Percentiles rank a stretch among this genome's conserved stretches.
phyloP scores from a whole-genome alignment of 2,329 filamentous ascomycete genomes.

The Claviceps sp. region DNA sequence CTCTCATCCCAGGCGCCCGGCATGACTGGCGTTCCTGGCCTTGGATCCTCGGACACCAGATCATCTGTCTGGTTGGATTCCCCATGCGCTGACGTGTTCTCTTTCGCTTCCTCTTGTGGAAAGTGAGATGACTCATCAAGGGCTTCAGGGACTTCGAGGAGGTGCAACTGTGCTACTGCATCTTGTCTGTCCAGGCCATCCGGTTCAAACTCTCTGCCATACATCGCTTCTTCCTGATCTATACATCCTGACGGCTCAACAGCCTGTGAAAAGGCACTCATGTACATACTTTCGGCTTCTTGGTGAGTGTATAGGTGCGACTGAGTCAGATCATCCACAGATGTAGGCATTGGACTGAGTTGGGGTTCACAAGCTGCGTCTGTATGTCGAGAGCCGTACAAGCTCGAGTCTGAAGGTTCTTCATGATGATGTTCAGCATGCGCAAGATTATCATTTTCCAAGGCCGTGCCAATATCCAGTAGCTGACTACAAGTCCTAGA shows the following conservation, averaged over 20 bases:
- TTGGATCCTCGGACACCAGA: neutral
- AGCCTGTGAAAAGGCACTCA: conserved; percentile 52
- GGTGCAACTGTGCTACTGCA: neutral
- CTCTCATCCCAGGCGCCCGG: conserved; percentile 37
- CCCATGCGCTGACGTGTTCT: too few relatives aligned
- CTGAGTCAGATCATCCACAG: conserved; percentile 38
- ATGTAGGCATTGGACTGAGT: conserved; percentile 3
- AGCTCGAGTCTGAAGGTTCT: neutral
- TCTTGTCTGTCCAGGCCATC: neutral
- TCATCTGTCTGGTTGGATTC: conserved; percentile 1
- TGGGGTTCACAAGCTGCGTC: neutral
- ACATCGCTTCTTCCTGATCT: neutral
- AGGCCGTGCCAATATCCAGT: neutral
- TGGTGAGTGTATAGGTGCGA: conserved; percentile 67
- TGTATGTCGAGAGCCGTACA: neutral
- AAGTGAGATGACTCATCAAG: neutral
- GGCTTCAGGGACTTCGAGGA: neutral
- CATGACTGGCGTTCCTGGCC: conserved; percentile 21
- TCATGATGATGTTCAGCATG: conserved; percentile 1
- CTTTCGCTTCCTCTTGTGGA: neutral
- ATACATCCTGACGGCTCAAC: conserved; percentile 10
- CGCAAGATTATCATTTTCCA: neutral
- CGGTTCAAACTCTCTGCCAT: neutral
- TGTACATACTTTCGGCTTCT: conserved; percentile 77
- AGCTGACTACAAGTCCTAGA: conserved; percentile 8